Conservation (phyloP, 1,284 basidiomycete genomes). For the Apiotrichum brassicae region DNA sequence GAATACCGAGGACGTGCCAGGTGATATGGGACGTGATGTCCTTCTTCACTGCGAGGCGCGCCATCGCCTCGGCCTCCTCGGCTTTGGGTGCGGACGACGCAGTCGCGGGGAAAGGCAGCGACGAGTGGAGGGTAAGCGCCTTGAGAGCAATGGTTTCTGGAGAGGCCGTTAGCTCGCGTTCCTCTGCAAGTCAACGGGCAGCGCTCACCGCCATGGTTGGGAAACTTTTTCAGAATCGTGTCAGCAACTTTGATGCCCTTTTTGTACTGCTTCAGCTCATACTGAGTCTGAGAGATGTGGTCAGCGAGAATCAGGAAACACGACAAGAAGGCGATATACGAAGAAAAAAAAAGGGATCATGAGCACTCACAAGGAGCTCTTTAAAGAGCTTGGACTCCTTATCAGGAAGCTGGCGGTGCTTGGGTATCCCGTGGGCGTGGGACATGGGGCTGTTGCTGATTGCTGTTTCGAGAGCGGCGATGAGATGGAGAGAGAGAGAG, state of each 20-base stretch:
- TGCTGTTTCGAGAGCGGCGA: neutral
- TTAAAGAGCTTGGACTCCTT: constrained; percentile 85
- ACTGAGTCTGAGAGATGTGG: constrained; percentile 51
- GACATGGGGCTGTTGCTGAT: constrained; percentile 9
- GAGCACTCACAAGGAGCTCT: constrained; percentile 61
- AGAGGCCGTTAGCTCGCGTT: too few species aligned
- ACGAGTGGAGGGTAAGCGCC: constrained; percentile 65
- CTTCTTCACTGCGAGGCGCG: constrained; percentile 78
- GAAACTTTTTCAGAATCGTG: constrained; percentile 88
- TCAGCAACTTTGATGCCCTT: constrained; percentile 89
- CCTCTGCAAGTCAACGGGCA: neutral
- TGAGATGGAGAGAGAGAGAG: neutral
- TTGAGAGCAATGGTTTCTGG: constrained; percentile 94
- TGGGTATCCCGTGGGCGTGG: constrained; percentile 25
- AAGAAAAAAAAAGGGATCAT: constrained; percentile 7
- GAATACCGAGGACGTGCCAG: constrained; percentile 96
- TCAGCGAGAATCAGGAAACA: neutral
- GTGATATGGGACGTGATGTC: constrained; percentile 92
- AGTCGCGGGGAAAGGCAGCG: constrained; percentile 42
- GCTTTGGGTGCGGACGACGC: constrained; percentile 57
- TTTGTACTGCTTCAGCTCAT: constrained; percentile 85
- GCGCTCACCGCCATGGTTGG: constrained; percentile 81
- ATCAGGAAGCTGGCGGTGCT: constrained; percentile 56
- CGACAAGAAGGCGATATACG: neutral
- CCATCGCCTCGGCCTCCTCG: constrained; percentile 68